These are phyloP conservation scores for Auricularia auricula-judae DNA, from an alignment of 768 basidiomycete species.

Conservation along the genomic window DNA sequence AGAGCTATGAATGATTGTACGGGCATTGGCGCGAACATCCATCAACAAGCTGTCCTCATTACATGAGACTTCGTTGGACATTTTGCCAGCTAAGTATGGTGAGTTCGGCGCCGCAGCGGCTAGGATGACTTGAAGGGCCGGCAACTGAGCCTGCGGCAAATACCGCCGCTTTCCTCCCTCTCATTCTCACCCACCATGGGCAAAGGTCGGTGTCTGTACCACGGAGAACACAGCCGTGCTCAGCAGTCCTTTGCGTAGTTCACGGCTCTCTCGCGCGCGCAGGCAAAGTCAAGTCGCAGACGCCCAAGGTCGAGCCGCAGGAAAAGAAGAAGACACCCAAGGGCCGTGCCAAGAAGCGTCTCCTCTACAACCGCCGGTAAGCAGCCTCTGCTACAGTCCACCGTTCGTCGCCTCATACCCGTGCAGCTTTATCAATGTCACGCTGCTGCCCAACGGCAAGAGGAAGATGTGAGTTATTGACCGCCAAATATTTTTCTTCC, in stretches of 20 bases:
- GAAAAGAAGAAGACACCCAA: constrained; percentile 98
- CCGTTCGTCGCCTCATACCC: too few species aligned
- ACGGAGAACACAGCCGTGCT: not conserved
- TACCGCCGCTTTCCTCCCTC: not conserved
- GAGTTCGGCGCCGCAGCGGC: not conserved
- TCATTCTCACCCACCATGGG: not conserved
- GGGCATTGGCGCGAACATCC: too few species aligned
- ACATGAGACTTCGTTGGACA: too few species aligned
- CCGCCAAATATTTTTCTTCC: not conserved
- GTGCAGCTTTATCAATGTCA: constrained; percentile 78
- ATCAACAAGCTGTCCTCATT: too few species aligned
- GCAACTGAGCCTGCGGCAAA: not conserved
- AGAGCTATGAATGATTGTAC: too few species aligned
- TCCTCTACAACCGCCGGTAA: constrained; percentile 86
- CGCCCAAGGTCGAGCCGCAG: constrained; percentile 95
- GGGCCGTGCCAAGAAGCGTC: constrained; percentile 95
- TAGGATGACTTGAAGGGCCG: not conserved
- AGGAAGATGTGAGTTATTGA: constrained; percentile 76
- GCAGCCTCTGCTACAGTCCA: constrained; percentile 16
- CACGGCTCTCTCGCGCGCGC: constrained; percentile 99
- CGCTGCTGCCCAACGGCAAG: constrained; percentile 82
- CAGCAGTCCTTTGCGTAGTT: constrained; percentile 34
- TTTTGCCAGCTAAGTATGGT: too few species aligned
- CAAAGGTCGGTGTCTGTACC: not conserved
- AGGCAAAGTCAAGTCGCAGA: constrained; percentile 98